Conservation (phyloP, 2,329 filamentous ascomycete species). For the Diplodia sapinea region DNA sequence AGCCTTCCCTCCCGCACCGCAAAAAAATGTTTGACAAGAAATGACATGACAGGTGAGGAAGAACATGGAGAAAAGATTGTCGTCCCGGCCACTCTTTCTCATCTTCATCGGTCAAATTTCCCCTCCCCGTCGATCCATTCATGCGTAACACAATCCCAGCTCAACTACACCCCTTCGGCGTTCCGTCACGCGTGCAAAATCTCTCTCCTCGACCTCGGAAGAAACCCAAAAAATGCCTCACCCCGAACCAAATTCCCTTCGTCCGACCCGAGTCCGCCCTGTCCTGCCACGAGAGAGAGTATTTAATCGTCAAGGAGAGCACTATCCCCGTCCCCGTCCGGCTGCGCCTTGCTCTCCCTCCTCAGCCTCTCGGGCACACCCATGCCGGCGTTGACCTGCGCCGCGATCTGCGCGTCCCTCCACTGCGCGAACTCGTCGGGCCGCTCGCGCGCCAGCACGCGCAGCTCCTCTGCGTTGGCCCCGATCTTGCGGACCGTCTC, state of each 20-base stretch:
- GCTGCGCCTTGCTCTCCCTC: neutral
- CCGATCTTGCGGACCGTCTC: slow-evolving; percentile 67
- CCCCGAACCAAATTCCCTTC: too few relatives aligned
- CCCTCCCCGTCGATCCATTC: neutral
- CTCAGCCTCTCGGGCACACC: neutral
- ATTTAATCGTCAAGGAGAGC: neutral
- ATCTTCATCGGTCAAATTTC: neutral
- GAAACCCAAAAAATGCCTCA: neutral
- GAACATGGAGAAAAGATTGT: slow-evolving; percentile 3
- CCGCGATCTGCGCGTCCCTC: slow-evolving; percentile 46
- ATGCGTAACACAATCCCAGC: too few relatives aligned
- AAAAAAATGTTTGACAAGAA: neutral
- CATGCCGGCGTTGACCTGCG: slow-evolving; percentile 41
- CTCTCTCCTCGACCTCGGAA: neutral
- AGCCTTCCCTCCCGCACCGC: neutral
- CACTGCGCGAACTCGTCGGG: slow-evolving; percentile 43
- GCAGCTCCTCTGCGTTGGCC: slow-evolving; percentile 70
- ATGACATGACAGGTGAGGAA: neutral
- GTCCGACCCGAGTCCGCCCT: neutral
- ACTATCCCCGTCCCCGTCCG: neutral
- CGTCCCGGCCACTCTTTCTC: neutral
- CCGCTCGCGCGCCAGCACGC: slow-evolving; percentile 58
- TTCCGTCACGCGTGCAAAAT: neutral
- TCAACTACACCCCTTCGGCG: neutral
- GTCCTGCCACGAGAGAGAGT: neutral